Base-by-base conservation (phyloP, 345 rosid species). In the Brassica nigra region DNA sequence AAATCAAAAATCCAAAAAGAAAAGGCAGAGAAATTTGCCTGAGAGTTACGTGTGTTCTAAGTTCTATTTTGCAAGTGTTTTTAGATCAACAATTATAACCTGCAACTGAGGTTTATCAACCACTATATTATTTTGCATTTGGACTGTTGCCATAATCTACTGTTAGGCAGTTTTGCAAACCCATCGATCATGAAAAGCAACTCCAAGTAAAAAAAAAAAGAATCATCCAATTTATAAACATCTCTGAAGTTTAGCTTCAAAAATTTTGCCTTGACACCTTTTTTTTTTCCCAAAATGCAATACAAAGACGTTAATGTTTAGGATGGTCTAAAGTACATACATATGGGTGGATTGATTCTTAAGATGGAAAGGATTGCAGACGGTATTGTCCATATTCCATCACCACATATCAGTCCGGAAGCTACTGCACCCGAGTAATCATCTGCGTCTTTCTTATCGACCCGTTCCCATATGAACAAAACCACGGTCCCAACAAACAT, bases 321-420 rank as follows among this genome's bases (percentile, higher is more conserved):
- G 16, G 97, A 62, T 6, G 97, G 97, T 30, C 98, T 92, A 28
- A 92, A 94, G 84, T 89, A 87, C 98, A 94, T 94, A 84, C 97
- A 94, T 52, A 92, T 90, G 29, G 98, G 98, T 0, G 97, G 98
- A 68, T 90, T 86, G 78, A 94, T 82, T 88, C 87, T 92, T 52
- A 94, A 85, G 77, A 94, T 90, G 3, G 98, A 89, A 30, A 94
- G 93, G n/a, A 92, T 55, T 1, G 98, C 97, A 0, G 97, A 90
- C 6, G 98, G 97, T 57, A 94, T 82, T 1, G 94, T 94, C 98
- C 97, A 94, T 37, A 94, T 91, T 9, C 97, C 98, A 0, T 94
- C 98, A 0, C 97, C 98, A 4, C 97, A 92, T 65, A 94, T 94
- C 74, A 90, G 82, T 15, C 98, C 98, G 0, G 97, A 94, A 12